Conservation (phyloP, 495 filamentous ascomycete species). For the Xylaria grammica region DNA sequence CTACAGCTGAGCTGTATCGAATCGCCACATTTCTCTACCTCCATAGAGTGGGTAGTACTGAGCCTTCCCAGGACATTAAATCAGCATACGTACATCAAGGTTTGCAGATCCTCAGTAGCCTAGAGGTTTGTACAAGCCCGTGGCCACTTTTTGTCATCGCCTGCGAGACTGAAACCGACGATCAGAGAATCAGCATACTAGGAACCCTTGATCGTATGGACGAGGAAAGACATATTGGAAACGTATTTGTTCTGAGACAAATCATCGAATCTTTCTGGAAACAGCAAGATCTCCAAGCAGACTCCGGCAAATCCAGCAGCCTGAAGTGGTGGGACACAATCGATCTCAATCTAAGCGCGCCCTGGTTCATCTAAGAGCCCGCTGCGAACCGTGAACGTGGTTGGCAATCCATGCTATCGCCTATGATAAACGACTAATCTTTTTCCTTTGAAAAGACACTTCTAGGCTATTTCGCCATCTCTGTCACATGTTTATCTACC, state of each 20-base stretch:
- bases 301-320: conserved; percentile 30
- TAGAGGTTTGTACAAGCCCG: conserved; percentile 42
- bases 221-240: conserved; percentile 39
- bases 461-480: conserved; percentile 32
- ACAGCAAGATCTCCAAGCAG: conserved; percentile 42
- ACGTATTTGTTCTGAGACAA: conserved; percentile 41
- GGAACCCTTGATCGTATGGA: conserved; percentile 40
- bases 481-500: conserved; percentile 37
- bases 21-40: conserved; percentile 41
- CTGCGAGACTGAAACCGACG: conserved; percentile 41
- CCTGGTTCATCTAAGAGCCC: conserved; percentile 40
- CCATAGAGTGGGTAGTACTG: conserved; percentile 32
- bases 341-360: conserved; percentile 34
- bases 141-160: conserved; percentile 46
- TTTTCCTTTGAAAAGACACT: neutral
- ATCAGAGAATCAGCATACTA: conserved; percentile 40
- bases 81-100: conserved; percentile 35
- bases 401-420: neutral
- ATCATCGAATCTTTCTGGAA: conserved; percentile 45
- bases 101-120: conserved; percentile 28
- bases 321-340: conserved; percentile 44
- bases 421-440: neutral
- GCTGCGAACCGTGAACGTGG: neutral
- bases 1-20: conserved; percentile 42
- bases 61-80: conserved; percentile 31